Evolutionary conservation across 352 stramenopile genomes (phyloP), one percentile per base, ranked within the genome.

Genomic region (Phytophthora agathidicida): DNA sequence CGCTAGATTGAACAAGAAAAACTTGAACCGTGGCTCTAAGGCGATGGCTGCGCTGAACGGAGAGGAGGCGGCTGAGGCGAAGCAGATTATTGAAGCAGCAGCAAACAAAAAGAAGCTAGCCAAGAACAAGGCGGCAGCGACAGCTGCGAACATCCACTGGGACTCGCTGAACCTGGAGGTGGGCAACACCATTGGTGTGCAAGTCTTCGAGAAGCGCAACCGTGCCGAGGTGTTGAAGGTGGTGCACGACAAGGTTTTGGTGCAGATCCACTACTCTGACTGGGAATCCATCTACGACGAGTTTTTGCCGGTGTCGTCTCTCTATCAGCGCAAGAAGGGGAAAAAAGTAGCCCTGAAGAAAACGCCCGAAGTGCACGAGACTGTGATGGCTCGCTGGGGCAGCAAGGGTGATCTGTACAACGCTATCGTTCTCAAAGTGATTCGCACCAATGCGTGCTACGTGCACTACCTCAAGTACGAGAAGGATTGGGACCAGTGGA

Each of bases 401-500:
- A 87, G 73, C 45, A 80, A 73, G 10, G 79, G 80, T 14, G 69
- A 89, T 49, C 59, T 93, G 20, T 93, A 89, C 75, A 84, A 89
- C 30, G 80, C 83, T 32, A 86, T 89, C 24, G 81, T 93, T 55
- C 80, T 89, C 37, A 90, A 90, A 65, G 83, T 91, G 20, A 83
- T 91, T 47, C 79, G 75, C 51, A 83, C 83, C 2, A 89, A 91
- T 49, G 80, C 83, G 5, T 90, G 80, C 56, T 73, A 83, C 33
- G 83, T 93, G 73, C 83, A 93, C 65, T 93, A 91, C 52, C 68
- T 91, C 56, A 91, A 93, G 73, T 91, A 83, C 46, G 79, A 93
- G 51, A 89, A 89, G 47, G 80, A 93, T 67, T 93, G 83, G 83
- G 80, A 93, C 70, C 83, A 93, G 52, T 93, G 83, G 83, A 65